Evolutionary conservation across 257 asterid species (phyloP).

Genomic region (Solanum sitiens): DNA sequence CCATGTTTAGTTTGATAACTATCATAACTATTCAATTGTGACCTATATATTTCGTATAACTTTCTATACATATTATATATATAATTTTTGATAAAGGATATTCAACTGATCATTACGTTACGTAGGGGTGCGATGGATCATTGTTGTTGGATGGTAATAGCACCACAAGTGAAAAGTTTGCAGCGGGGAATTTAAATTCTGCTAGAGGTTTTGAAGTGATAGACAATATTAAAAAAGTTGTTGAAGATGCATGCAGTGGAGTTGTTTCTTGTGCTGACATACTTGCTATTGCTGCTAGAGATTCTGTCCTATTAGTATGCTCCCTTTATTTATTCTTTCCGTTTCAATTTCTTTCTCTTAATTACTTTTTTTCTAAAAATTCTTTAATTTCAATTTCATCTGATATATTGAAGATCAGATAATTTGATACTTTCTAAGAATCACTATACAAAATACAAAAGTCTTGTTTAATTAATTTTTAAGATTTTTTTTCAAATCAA

Average conservation of each 20-base stretch:
- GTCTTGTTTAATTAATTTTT: not conserved
- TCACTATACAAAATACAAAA: not conserved
- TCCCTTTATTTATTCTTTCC: not conserved
- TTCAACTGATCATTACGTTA: not conserved
- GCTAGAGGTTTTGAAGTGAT: not conserved
- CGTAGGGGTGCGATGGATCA: not conserved
- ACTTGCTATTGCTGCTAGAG: not conserved
- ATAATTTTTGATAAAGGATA: too few relatives aligned
- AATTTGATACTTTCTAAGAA: not conserved
- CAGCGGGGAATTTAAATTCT: not conserved
- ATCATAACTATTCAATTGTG: too few relatives aligned
- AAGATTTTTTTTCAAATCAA: too few relatives aligned
- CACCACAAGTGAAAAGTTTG: not conserved
- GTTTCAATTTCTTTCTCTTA: too few relatives aligned
- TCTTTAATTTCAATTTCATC: not conserved
- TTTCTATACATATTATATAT: too few relatives aligned
- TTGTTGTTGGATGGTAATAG: not conserved
- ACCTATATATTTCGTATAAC: too few relatives aligned
- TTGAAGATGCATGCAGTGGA: not conserved
- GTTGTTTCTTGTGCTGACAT: not conserved
- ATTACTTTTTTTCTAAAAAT: too few relatives aligned
- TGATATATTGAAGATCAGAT: too few relatives aligned
- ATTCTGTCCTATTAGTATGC: not conserved
- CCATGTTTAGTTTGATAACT: too few relatives aligned
- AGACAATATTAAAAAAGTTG: not conserved